A percentile compares a stretch with the other conserved stretches of the same genome.
These are phyloP conservation scores for Triadica sebifera DNA, from an alignment of 345 rosid species.

Conservation along the genomic window DNA sequence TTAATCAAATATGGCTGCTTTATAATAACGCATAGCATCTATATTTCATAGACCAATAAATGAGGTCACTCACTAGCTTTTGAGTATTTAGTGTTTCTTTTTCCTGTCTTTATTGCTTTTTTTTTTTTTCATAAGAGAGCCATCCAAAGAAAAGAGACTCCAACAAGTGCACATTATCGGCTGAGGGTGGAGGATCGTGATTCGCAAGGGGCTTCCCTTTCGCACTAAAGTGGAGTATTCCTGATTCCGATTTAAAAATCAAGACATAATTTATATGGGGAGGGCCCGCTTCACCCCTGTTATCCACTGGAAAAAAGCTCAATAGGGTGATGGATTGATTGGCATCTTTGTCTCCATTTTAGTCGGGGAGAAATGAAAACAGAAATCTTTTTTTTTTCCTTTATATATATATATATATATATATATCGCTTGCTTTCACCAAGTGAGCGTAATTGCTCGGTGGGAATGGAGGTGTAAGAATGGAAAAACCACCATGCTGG, in stretches of 20 bases:
- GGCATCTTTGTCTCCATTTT: slow-evolving; percentile 42
- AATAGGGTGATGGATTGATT: slow-evolving; percentile 28
- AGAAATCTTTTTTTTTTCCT: slow-evolving; percentile 14
- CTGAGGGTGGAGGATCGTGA: slow-evolving; percentile 26
- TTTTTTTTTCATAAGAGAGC: slow-evolving; percentile 26
- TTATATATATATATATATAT: slow-evolving; percentile 16
- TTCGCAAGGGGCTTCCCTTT: slow-evolving; percentile 33
- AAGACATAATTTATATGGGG: slow-evolving; percentile 29
- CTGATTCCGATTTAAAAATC: slow-evolving; percentile 47
- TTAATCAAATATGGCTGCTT: slow-evolving; percentile 45
- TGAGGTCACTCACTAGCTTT: slow-evolving; percentile 44
- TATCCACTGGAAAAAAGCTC: slow-evolving; percentile 16
- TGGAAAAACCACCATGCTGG: slow-evolving; percentile 21
- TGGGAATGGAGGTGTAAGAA: slow-evolving; percentile 17
- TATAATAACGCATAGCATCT: slow-evolving; percentile 46
- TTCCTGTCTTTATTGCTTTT: slow-evolving; percentile 22
- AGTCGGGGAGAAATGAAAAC: slow-evolving; percentile 34
- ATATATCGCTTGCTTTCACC: neutral
- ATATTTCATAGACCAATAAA: slow-evolving; percentile 34
- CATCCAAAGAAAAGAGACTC: slow-evolving; percentile 21
- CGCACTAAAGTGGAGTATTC: slow-evolving; percentile 40
- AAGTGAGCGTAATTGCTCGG: slow-evolving; percentile 10
- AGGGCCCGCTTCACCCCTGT: slow-evolving; percentile 27
- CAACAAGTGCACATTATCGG: slow-evolving; percentile 16
- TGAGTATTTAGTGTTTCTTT: slow-evolving; percentile 27